Evolutionary conservation across 805 yeast genomes (phyloP), one percentile per base, ranked within the genome.

Genomic region (Ogataea dorogensis): DNA sequence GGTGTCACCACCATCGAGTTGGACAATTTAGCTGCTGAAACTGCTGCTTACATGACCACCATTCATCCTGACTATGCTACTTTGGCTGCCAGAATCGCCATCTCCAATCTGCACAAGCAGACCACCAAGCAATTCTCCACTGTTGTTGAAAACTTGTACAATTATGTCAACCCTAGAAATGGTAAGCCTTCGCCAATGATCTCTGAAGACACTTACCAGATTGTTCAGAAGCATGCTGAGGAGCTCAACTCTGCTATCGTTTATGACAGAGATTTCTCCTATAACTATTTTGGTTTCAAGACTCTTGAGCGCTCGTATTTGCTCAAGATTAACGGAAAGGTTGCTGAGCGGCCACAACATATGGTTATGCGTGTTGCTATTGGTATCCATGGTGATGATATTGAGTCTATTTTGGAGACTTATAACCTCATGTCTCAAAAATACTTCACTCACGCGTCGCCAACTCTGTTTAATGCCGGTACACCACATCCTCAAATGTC

Each of bases 11-110:
- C 98, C 37, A 75, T 83, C 43, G 97, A 93, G 62, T 68, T 84
- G 42, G 88, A 80, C 51, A 79, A 80, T 53, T 63, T 82, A 34
- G 65, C 98, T 31, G 97, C 98, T 28, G 98, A 93, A 65, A 88
- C 96, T 23, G 95, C 96, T 40, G 98, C 98, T 27, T 85, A 83
- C 58, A 86, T 93, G 96, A 88, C 97, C 41, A 91, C 98, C 9
- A 77, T 86, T 45, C 98, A 91, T 63, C 98, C 98, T n/a, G 98
- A 93, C 66, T 89, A 91, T 54, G 96, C 97, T 17, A 79, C 81
- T 27, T 72, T 88, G 52, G 97, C 97, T 36, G 97, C 98, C 22
- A 81, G 98, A 68, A 83, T 91, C 43, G 97, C 98, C 14, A 81
- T 93, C 37, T 86, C 96, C 26, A 87, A 87, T 62, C 72, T 93